A percentile compares a stretch with the other conserved stretches of the same genome.
Conservation (phyloP, 208 protist species). For the Leishmania martiniquensis region DNA sequence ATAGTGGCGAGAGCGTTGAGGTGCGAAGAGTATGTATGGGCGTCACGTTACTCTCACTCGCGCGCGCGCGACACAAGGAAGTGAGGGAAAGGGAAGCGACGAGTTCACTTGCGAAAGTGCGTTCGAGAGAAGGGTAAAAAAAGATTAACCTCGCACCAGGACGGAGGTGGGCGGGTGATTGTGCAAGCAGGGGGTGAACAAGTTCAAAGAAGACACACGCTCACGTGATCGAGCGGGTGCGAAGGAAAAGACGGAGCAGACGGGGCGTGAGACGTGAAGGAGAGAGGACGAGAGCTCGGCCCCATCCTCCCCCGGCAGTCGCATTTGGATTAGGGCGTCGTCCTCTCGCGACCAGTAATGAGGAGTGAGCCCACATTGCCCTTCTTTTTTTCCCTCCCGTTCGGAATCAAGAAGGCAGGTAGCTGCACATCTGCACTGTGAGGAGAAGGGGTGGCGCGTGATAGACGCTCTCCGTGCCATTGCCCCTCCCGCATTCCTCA, state of each 20-base stretch:
- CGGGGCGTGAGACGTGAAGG: neutral
- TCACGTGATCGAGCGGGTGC: neutral
- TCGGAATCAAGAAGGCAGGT: neutral
- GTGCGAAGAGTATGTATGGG: neutral
- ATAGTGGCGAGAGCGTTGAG: slow-evolving; percentile 5
- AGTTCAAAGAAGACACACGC: neutral
- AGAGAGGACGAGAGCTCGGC: neutral
- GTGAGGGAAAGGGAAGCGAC: neutral
- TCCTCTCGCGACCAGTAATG: neutral
- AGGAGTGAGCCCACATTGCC: neutral
- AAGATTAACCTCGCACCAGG: neutral
- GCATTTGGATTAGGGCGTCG: neutral
- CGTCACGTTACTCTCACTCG: neutral
- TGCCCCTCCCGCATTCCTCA: neutral
- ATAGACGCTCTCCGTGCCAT: neutral
- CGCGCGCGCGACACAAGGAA: neutral
- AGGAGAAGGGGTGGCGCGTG: neutral
- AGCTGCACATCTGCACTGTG: neutral
- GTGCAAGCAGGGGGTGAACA: neutral
- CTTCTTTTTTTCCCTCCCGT: neutral
- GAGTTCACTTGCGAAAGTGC: neutral
- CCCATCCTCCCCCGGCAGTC: neutral
- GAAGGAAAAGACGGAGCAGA: neutral
- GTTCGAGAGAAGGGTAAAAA: neutral
- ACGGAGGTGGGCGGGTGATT: neutral